phyloP scores from a whole-genome alignment of 306 rosid genomes.

The Inga leiocalycina region DNA sequence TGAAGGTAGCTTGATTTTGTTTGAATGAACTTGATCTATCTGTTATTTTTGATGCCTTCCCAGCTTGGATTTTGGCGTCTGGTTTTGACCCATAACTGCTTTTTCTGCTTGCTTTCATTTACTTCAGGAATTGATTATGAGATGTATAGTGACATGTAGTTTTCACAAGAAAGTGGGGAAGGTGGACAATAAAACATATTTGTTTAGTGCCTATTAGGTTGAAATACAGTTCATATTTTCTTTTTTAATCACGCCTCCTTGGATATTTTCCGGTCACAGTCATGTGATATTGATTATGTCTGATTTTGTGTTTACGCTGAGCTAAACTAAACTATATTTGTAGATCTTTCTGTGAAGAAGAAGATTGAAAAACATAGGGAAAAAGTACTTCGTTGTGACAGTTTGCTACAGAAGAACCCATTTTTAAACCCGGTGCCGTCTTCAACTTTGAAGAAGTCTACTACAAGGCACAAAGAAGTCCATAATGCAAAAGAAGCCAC shows the following conservation, averaged over 20 bases:
- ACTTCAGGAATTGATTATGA: background rate
- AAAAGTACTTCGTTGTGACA: conserved; percentile 71
- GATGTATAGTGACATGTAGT: background rate
- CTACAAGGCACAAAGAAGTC: conserved; percentile 45
- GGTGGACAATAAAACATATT: background rate
- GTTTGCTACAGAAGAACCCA: conserved; percentile 71
- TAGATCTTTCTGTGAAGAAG: conserved; percentile 83
- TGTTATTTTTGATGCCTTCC: background rate
- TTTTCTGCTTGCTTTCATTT: background rate
- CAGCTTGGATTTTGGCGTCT: background rate
- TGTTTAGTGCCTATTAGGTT: background rate
- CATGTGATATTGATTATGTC: background rate
- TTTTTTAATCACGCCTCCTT: background rate
- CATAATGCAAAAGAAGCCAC: conserved; percentile 31
- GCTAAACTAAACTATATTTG: conserved; percentile 13
- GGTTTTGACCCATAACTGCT: background rate
- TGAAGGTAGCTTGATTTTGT: background rate
- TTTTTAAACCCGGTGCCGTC: conserved; percentile 78
- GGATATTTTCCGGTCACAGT: background rate
- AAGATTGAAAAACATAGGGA: conserved; percentile 91
- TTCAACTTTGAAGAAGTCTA: conserved; percentile 64
- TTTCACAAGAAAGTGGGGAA: background rate
- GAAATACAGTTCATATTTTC: background rate
- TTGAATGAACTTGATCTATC: background rate
- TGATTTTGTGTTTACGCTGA: background rate